phyloP scores from a whole-genome alignment of 768 basidiomycete genomes.

The Rhizopogon vesiculosus region DNA sequence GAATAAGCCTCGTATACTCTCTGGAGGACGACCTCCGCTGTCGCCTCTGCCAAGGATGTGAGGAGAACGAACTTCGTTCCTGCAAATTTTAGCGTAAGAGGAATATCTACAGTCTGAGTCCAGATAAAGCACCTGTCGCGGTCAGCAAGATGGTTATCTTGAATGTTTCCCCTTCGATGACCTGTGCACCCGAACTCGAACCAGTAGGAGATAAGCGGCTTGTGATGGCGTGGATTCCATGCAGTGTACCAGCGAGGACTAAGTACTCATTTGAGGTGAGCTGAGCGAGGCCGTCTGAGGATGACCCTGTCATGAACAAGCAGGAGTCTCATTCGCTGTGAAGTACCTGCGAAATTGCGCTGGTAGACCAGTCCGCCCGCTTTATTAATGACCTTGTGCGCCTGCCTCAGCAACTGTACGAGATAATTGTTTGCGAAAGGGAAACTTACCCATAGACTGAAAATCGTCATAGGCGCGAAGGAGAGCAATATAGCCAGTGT shows the following conservation, averaged over 20 bases:
- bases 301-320: neutral
- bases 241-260: constrained; percentile 92
- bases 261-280: constrained; percentile 93
- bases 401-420: constrained; percentile 1
- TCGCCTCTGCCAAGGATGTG: constrained; percentile 72
- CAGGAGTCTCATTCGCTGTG: neutral
- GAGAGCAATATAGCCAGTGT: neutral
- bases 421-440: neutral
- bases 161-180: constrained; percentile 95
- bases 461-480: constrained; percentile 58
- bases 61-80: constrained; percentile 95
- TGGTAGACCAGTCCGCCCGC: constrained; percentile 96
- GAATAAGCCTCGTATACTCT: constrained; percentile 92
- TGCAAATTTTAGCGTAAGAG: constrained; percentile 24
- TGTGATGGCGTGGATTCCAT: constrained; percentile 99
- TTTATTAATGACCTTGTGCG: constrained; percentile 86
- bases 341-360: constrained; percentile 81
- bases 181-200: constrained; percentile 80
- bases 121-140: constrained; percentile 61
- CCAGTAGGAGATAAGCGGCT: constrained; percentile 83
- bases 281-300: constrained; percentile 82
- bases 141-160: constrained; percentile 91
- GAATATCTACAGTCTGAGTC: neutral
- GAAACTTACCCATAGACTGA: constrained; percentile 69
- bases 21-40: constrained; percentile 66